Base-by-base conservation (phyloP, 2,329 filamentous ascomycete genomes). In the Fusarium buharicum region DNA sequence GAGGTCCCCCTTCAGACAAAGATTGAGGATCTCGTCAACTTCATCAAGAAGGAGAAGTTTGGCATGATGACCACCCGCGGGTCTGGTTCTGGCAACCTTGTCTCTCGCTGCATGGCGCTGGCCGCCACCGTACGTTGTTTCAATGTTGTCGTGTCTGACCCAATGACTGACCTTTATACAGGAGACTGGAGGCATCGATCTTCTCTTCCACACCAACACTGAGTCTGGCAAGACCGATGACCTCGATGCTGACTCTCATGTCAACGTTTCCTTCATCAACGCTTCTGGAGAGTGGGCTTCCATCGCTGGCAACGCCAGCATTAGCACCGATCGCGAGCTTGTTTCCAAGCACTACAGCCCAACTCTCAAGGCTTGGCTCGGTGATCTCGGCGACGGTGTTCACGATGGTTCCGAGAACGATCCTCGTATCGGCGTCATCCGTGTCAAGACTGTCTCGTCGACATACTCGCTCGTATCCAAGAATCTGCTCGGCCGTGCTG, bases 131-230 rank as follows among this genome's bases (percentile, higher is more conserved):
- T 93, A 80, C 28, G 79, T 64, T 17, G n/a, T 10, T 8, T 9
- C 10, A 17, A 13, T 33, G 17, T 6, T 16, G 30, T n/a, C 12
- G 11, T 11, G 17, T 4, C 3, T n/a, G 18, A 24, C 8, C 4
- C 13, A 9, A 47, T 54, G 13, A 24, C 47, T 64, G 24, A 62
- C 27, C 14, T 37, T 6, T 27, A 4, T 41, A 3, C 61, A 94
- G 90, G 92, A 96, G 77, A 82, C 83, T 60, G 89, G 88, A 64
- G 90, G 90, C 70, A 83, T 93, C 54, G 92, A 96, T 74, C 85
- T 95, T 53, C 84, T 96, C 75, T 96, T 96, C 84, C 90, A 95
- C 81, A 93, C 92, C 72, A 96, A 96, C 81, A 93, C 91, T 62
- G 90, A 94, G 74, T 93, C 91, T 10, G 87, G 91, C 78, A 96